Evolutionary conservation across 192 early-diverging fungal genomes (phyloP), one percentile per base, ranked within the genome.

Genomic region (Rhizoclosmatium sp.): DNA sequence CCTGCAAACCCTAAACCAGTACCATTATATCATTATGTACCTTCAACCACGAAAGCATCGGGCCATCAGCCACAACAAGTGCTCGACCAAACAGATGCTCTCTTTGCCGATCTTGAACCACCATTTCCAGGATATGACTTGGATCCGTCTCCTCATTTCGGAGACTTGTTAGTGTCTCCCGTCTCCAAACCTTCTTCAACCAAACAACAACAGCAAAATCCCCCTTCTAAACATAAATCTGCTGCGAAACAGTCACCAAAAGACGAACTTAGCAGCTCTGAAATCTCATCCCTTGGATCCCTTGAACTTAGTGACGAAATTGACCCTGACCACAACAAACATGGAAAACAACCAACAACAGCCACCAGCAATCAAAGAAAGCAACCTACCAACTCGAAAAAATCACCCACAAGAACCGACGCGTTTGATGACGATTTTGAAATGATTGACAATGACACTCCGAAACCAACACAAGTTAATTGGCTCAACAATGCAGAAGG

Each of bases 401-500:
- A 7, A 21, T 12, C 9, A 12, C 60, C 60, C 9, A 62, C 60
- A 9, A 9, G 21, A 7, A 0, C 60, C 23, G 7, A 7, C 21
- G 39, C 14, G 1, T 7, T 7, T 0, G 61, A 5, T 10, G 88
- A 89, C n/a, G 88, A 89, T 47, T 89, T 85, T 68, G 88, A 89
- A 2, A 78, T 89, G 5, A 81, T 89, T 65, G 85, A 87, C 21
- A 84, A 40, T 7, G 75, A 65, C 41, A 21, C 60, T 7, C 21
- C 89, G 58, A 71, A 81, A 7, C 82, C 79, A 0, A 83, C 89
- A 10, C 84, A 89, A 72, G 87, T 89, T 0, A 88, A 89, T 65
- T 89, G 87, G 87, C 47, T 89, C 14, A 80, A 80, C 16, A 31
- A 31, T 31, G 76, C 87, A 68, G 76, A 77, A 71, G 82, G 47